These are phyloP conservation scores for Aureobasidium sp. DNA, from an alignment of 2,329 filamentous ascomycete genomes.

Conservation along the genomic window DNA sequence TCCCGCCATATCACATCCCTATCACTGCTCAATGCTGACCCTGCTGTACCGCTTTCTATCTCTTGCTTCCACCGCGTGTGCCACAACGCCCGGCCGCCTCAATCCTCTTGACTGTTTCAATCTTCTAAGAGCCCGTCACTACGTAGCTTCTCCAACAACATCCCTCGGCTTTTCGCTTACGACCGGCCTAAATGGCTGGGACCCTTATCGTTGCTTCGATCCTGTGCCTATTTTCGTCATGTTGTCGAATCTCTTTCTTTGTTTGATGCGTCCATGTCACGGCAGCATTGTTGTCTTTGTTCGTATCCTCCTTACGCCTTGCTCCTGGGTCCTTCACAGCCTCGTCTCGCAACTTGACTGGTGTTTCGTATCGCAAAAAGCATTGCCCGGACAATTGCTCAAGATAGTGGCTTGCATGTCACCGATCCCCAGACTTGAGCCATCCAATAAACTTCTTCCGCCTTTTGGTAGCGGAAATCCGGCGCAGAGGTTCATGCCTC, in stretches of 20 bases:
- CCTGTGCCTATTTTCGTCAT: conserved; percentile 6
- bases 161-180: conserved; percentile 10
- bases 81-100: not conserved
- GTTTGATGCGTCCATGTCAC: not conserved
- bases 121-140: conserved; percentile 6
- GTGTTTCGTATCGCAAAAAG: not conserved
- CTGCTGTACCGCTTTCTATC: not conserved
- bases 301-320: not conserved
- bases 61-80: not conserved
- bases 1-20: not conserved
- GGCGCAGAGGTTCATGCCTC: conserved; percentile 5
- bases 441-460: conserved; percentile 11
- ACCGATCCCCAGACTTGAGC: conserved; percentile 11
- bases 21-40: not conserved
- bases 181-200: conserved; percentile 7
- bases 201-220: conserved; percentile 3
- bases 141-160: not conserved
- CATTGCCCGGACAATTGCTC: not conserved
- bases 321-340: not conserved
- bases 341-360: not conserved
- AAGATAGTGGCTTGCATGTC: conserved; percentile 9
- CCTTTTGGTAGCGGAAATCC: not conserved
- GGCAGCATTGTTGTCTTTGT: not conserved
- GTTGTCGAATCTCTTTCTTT: not conserved
- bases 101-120: not conserved